Conservation (phyloP, 2,329 filamentous ascomycete genomes). For the Scedosporium minutisporum region DNA sequence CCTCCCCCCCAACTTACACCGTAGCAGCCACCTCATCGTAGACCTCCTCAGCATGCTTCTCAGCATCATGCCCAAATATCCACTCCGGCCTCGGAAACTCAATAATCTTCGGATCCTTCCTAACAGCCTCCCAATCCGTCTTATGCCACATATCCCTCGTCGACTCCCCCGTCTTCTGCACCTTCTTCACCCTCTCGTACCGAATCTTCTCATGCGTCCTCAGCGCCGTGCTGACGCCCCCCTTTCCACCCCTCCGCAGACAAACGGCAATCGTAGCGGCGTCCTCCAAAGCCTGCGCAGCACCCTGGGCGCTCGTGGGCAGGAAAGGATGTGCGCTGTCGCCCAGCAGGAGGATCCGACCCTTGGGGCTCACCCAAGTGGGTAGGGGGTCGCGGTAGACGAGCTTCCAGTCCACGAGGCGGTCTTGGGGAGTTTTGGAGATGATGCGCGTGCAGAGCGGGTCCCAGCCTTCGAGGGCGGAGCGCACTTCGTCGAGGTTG, state of each 20-base stretch:
- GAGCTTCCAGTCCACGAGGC: conserved; percentile 39
- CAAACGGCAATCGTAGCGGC: conserved; percentile 27
- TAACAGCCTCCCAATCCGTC: conserved; percentile 34
- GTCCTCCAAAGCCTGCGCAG: conserved; percentile 31
- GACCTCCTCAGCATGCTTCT: conserved; percentile 23
- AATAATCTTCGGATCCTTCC: conserved; percentile 32
- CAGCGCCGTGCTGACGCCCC: conserved; percentile 20
- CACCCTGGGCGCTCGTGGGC: conserved; percentile 29
- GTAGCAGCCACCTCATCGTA: conserved; percentile 10
- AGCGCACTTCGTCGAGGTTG: conserved; percentile 40
- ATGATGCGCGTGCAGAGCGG: conserved; percentile 23
- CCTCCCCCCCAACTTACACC: not conserved
- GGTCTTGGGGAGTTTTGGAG: conserved; percentile 28
- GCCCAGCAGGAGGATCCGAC: conserved; percentile 27
- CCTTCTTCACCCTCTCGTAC: conserved; percentile 28
- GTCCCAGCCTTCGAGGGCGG: conserved; percentile 42
- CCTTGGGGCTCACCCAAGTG: conserved; percentile 25
- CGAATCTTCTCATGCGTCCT: conserved; percentile 27
- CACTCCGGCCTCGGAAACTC: conserved; percentile 33
- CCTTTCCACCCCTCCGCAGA: conserved; percentile 15
- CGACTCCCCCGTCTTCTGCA: conserved; percentile 34
- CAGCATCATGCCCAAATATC: conserved; percentile 34
- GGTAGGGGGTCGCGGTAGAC: conserved; percentile 39
- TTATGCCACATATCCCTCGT: conserved; percentile 41
- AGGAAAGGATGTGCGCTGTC: conserved; percentile 31